Conservation (phyloP, 2,329 filamentous ascomycete species). For the Arthrobotrys pseudoclavata region DNA sequence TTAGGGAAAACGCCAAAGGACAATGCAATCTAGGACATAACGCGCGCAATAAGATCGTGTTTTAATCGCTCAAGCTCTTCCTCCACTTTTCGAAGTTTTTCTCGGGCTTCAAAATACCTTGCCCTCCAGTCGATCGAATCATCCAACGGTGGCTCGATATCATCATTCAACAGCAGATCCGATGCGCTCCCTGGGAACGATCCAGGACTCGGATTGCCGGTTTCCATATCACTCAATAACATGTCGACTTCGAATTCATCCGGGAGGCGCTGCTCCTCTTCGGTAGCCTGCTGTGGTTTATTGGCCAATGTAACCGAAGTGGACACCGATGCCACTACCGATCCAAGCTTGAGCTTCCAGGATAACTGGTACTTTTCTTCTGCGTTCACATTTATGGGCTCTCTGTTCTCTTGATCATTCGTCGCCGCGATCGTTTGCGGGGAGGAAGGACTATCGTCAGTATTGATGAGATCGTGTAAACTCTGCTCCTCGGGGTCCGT, state of each 20-base stretch:
- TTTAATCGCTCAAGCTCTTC: conserved; percentile 49
- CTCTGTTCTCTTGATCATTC: conserved; percentile 37
- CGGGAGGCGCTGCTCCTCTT: conserved; percentile 43
- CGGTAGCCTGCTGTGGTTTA: conserved; percentile 5
- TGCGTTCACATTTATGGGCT: background rate
- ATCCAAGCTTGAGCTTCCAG: conserved; percentile 56
- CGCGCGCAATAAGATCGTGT: conserved; percentile 54
- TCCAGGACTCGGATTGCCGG: conserved; percentile 51
- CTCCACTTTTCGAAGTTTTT: conserved; percentile 52
- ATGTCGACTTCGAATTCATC: conserved; percentile 51
- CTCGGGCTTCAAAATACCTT: conserved; percentile 47
- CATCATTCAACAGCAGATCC: conserved; percentile 48
- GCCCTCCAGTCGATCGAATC: conserved; percentile 40
- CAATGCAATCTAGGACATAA: conserved; percentile 41
- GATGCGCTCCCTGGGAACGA: conserved; percentile 54
- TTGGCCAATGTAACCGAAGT: conserved; percentile 32
- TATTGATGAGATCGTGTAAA: conserved; percentile 51
- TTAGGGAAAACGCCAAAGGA: background rate
- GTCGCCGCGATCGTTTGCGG: conserved; percentile 40
- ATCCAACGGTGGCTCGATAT: conserved; percentile 48
- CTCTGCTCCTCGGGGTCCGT: conserved; percentile 48
- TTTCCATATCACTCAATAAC: conserved; percentile 57
- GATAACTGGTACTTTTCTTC: conserved; percentile 43
- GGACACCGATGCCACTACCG: conserved; percentile 38
- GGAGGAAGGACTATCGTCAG: conserved; percentile 37